Evolutionary conservation across 768 basidiomycete species (phyloP).

Genomic region (Pleurotus sapidus): DNA sequence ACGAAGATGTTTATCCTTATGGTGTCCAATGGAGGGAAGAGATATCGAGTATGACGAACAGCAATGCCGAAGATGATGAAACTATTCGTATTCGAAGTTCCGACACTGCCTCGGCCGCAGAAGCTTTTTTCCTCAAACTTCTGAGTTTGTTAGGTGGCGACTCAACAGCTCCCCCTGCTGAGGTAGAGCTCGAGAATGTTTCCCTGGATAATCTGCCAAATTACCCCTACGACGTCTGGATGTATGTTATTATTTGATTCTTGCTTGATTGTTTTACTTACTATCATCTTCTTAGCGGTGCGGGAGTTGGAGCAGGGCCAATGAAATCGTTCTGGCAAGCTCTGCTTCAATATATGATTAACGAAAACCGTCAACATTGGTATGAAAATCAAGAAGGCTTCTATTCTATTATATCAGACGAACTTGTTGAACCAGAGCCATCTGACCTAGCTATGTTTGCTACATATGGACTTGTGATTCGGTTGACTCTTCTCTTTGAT

Average conservation of each 20-base stretch:
- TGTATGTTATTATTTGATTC: neutral
- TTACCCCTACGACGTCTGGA: neutral
- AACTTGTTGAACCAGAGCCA: neutral
- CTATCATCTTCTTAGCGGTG: neutral
- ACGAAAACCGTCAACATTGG: neutral
- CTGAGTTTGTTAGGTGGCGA: too few species aligned
- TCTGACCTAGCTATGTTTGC: neutral
- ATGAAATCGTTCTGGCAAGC: neutral
- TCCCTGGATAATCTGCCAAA: too few species aligned
- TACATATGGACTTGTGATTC: neutral
- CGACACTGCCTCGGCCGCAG: too few species aligned
- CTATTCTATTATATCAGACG: neutral
- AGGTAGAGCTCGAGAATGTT: too few species aligned
- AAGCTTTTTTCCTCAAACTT: too few species aligned
- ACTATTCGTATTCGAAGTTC: too few species aligned
- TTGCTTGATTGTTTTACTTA: neutral
- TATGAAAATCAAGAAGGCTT: neutral
- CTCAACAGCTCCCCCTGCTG: too few species aligned
- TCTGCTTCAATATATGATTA: neutral
- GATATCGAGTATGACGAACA: neutral
- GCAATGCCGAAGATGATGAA: too few species aligned
- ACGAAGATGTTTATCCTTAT: neutral
- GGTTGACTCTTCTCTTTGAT: neutral
- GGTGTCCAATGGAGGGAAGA: neutral
- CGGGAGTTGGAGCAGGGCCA: constrained; percentile 5